Evolutionary conservation across 169 alveolate species (phyloP).

Genomic region (Blepharisma undulans): DNA sequence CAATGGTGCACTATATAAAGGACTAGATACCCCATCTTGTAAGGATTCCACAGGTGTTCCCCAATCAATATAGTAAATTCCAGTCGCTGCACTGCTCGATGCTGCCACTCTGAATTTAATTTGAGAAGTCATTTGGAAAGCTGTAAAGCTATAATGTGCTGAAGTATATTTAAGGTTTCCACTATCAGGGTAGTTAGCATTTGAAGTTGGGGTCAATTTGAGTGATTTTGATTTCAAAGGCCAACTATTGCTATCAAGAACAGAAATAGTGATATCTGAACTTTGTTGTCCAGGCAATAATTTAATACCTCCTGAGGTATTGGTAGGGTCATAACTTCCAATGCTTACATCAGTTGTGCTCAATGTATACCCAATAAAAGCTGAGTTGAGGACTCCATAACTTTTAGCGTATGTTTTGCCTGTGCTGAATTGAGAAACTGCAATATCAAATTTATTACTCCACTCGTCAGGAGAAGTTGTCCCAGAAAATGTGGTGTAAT

Average conservation of each 20-base stretch:
- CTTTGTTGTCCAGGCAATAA: background rate
- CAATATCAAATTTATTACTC: background rate
- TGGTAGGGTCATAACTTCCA: background rate
- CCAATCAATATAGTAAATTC: constrained; percentile 11
- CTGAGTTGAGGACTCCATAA: background rate
- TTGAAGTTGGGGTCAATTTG: background rate
- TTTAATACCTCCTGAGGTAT: background rate
- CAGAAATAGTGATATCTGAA: background rate
- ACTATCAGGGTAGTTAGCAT: background rate
- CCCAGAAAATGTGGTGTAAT: background rate
- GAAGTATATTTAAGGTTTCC: background rate
- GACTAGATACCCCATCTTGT: background rate
- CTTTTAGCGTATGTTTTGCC: background rate
- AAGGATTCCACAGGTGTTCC: background rate
- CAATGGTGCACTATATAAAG: background rate
- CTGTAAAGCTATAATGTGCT: background rate
- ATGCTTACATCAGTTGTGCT: background rate
- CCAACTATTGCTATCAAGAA: background rate
- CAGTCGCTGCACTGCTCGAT: background rate
- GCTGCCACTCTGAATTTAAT: constrained; percentile 12
- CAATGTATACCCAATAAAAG: background rate
- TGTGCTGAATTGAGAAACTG: background rate
- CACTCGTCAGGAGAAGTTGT: background rate
- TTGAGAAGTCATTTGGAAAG: background rate
- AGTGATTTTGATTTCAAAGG: background rate